Conservation (phyloP, 202 grass and related monocot genomes). For the Brachypodium distachyon region DNA sequence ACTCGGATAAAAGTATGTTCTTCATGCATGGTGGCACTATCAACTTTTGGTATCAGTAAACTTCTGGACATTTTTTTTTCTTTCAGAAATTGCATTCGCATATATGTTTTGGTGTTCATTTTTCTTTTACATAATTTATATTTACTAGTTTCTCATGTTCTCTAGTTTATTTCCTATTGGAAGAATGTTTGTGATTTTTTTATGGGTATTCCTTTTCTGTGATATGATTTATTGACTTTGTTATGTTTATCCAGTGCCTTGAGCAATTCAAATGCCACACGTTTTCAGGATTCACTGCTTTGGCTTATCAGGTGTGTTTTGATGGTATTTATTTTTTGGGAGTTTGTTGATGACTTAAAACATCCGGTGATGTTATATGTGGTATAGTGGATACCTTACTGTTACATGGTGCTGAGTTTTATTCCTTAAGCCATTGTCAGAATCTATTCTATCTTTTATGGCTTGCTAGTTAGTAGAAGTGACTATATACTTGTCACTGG, state of each 20-base stretch:
- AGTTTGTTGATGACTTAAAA: background rate
- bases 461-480: background rate
- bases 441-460: background rate
- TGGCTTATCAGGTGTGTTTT: slow-evolving; percentile 85
- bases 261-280: slow-evolving; percentile 52
- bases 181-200: slow-evolving; percentile 9
- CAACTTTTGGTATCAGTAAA: background rate
- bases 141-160: slow-evolving; percentile 12
- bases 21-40: background rate
- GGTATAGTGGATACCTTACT: background rate
- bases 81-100: background rate
- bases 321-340: background rate
- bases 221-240: slow-evolving; percentile 16
- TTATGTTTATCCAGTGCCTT: slow-evolving; percentile 44
- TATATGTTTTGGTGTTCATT: background rate
- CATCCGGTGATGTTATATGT: background rate
- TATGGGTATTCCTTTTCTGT: background rate
- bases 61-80: background rate
- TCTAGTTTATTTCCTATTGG: background rate
- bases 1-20: background rate
- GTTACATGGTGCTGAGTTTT: background rate
- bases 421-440: background rate
- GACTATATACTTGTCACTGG: slow-evolving; percentile 9
- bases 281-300: slow-evolving; percentile 69
- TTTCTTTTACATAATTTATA: slow-evolving; percentile 10